A percentile compares a stretch with the other conserved stretches of the same genome.
Evolutionary conservation across 1,284 basidiomycete species (phyloP).

Genomic region (Trametes pubescens): DNA sequence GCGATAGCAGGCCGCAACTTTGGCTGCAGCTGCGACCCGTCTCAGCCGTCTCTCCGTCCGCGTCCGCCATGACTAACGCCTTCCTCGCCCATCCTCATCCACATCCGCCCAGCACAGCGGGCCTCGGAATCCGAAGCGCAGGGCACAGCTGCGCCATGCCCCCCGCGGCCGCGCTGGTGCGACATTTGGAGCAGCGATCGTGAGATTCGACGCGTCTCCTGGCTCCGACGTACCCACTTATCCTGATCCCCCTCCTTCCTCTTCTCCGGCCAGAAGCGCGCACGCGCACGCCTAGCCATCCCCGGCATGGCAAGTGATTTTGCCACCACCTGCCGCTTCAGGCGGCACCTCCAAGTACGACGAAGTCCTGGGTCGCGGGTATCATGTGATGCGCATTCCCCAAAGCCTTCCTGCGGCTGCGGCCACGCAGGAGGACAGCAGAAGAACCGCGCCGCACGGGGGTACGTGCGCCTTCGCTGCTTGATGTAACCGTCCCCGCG

Average conservation of each 20-base stretch:
- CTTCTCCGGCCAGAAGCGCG: slow-evolving; percentile 25
- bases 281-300: slow-evolving; percentile 15
- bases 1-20: neutral
- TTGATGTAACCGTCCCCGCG: neutral
- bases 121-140: slow-evolving; percentile 6
- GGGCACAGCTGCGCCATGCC: neutral
- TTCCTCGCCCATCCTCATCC: neutral
- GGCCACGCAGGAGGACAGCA: slow-evolving; percentile 13
- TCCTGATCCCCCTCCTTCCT: slow-evolving; percentile 12
- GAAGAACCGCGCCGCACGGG: slow-evolving; percentile 14
- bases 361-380: slow-evolving; percentile 10
- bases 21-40: neutral
- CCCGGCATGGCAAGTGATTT: slow-evolving; percentile 14
- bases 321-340: slow-evolving; percentile 12
- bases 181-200: slow-evolving; percentile 19
- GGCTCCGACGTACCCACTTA: slow-evolving; percentile 10
- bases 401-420: slow-evolving; percentile 1
- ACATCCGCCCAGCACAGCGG: slow-evolving; percentile 9
- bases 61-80: slow-evolving; percentile 1
- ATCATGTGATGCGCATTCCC: slow-evolving; percentile 16
- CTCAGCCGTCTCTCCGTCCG: neutral
- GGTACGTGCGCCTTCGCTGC: neutral
- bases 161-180: slow-evolving; percentile 14
- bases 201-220: slow-evolving; percentile 18
- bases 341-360: slow-evolving; percentile 6